Base-by-base conservation (phyloP, 495 filamentous ascomycete species). In the Elaphomyces granulatus region DNA sequence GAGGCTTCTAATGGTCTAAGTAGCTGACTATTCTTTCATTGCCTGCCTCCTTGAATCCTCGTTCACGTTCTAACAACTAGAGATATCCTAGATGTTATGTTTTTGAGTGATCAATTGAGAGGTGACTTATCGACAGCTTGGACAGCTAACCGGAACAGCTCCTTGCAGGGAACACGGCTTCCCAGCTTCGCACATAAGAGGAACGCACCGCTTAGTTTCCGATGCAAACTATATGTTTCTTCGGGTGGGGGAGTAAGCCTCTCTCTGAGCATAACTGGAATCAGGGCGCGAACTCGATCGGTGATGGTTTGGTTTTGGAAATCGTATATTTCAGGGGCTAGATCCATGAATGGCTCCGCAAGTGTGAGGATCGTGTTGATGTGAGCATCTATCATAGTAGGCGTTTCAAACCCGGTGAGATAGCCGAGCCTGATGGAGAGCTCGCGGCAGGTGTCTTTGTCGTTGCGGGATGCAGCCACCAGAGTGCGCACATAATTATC, bases 131-230 rank as follows among this genome's bases (percentile, higher is more conserved):
- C 64, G 3, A 57, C 59, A 51, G 67, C 74, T 41, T 57, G 45
- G 38, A 87, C 53, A 15, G 81, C 80, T 36, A 71, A 64, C 40
- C 66, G 66, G 60, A 98, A 96, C 58, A 98, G 58, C 43, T 83
- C 76, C 50, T 80, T 75, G 51, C 90, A 94, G 44, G 62, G 61
- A 3, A 95, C 87, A 39, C 74, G 62, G 51, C 85, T 93, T 12
- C 85, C 86, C 42, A 98, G 50, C 46, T 74, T 72, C 0, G 90
- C 90, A 62, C 87, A 95, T 38, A 98, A 66, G 56, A 98, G 59
- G 50, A 98, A 98, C 0, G 92, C 90, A 2, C 90, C 90, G 57
- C 90, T 96, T 36, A 98, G 57, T 60, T 98, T 98, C 45, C 90
- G 72, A 62, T 98, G 90, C 55, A 98, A 54, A 57, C 82, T 88